phyloP scores from a whole-genome alignment of 2,329 filamentous ascomycete species.

The Fusarium pseudocircinatum region DNA sequence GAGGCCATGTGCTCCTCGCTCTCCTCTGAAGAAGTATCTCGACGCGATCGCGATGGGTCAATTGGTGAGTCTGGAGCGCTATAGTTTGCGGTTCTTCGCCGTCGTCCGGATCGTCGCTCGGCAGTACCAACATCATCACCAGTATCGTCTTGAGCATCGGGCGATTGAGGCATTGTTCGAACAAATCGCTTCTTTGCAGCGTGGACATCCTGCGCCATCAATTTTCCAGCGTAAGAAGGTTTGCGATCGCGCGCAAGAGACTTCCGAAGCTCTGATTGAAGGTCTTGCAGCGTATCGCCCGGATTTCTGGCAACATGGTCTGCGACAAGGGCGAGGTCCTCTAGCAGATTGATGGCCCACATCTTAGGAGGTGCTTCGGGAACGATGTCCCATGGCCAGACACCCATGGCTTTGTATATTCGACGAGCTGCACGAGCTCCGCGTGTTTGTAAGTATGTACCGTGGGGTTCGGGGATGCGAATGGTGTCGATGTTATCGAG shows the following conservation, averaged over 20 bases:
- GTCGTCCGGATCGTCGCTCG: conserved; percentile 36
- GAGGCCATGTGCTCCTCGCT: conserved; percentile 41
- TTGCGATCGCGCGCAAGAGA: conserved; percentile 44
- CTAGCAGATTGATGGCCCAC: conserved; percentile 44
- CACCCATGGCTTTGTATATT: conserved; percentile 42
- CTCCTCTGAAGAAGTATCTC: conserved; percentile 35
- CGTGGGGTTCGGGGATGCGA: conserved; percentile 42
- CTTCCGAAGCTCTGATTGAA: conserved; percentile 39
- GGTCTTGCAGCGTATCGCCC: conserved; percentile 39
- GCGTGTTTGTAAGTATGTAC: conserved; percentile 37
- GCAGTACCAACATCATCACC: conserved; percentile 27
- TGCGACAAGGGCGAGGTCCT: conserved; percentile 42
- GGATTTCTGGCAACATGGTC: conserved; percentile 43
- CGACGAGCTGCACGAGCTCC: conserved; percentile 42
- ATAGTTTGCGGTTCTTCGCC: conserved; percentile 35
- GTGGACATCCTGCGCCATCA: conserved; percentile 45
- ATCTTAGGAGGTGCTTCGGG: conserved; percentile 44
- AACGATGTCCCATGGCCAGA: conserved; percentile 45
- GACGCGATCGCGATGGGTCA: conserved; percentile 26
- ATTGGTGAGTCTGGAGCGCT: conserved; percentile 33
- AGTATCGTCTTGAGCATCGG: conserved; percentile 35
- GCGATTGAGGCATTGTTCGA: conserved; percentile 33
- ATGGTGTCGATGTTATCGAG: conserved; percentile 39
- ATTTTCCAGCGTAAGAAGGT: conserved; percentile 43
- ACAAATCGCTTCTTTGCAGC: conserved; percentile 45